Base-by-base conservation (phyloP, 1,139 yeast species). In the Yamadazyma taylorii region DNA sequence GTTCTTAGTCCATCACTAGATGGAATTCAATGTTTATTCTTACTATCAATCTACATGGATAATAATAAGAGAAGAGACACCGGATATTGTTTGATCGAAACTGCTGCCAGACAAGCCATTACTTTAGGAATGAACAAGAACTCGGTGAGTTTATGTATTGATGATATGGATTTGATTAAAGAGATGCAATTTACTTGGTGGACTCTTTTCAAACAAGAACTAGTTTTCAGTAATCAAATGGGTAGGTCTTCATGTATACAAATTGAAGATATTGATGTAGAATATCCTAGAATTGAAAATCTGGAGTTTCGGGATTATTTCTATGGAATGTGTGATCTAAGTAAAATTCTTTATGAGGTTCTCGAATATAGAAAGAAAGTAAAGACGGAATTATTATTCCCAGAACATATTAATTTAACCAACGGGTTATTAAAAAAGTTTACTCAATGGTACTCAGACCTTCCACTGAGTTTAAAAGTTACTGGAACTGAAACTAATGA, bases 91-190 rank as follows among this genome's bases (percentile, higher is more conserved):
- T 44, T 73, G 31, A 25, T 47, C 11, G 70, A 73, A 26, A 43
- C 69, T 29, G 75, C 75, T 9, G 59, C 66, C 3, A 54, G 73
- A 36, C 78, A 71, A 46, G 67, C 73, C 0, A 59, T 65, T 28
- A 58, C 75, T n/a, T 50, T 73, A 16, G 78, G 78, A 0, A 50
- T 69, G 3, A 73, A 70, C 41, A 54, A 71, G 37, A 62, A 60
- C 32, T 48, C 58, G 1, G 58, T 65, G 21, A 60, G 62, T 11
- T 36, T 33, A 14, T 38, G 40, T 28, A 28, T 30, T 5, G 36
- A 37, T 11, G 42, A 46, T 28, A n/a, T 16, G 11, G 27, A 22
- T 6, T 21, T 30, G n/a, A 33, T 38, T 11, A 37, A 40, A 5
- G 50, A 47, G 25, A 38, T 48, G 24, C 39, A 38, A 19, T 33